Evolutionary conservation across 2,329 filamentous ascomycete genomes (phyloP), one percentile per base, ranked within the genome.

Genomic region (Fusarium luffae): DNA sequence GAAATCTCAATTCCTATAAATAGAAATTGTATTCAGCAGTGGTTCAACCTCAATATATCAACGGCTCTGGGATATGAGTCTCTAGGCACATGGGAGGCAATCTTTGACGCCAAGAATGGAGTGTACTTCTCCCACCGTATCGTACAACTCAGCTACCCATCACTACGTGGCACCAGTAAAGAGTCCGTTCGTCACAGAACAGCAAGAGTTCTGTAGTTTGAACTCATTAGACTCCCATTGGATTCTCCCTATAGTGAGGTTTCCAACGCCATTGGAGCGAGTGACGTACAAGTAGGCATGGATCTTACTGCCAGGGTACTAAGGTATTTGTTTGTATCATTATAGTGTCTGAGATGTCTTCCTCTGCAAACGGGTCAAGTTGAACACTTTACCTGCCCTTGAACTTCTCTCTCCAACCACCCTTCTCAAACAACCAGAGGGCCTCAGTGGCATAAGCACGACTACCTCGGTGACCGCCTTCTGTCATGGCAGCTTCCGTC

Each of bases 391-490:
- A 51, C 82, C 85, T 80, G 81, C 88, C 88, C 81, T 84, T 85
- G 81, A 82, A 85, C 80, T 78, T 87, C 83, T 82, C 90, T 81
- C 77, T 92, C 92, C 85, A 92, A 76, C 85, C 92, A 70, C 93
- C 93, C 78, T 88, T 89, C 76, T 89, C 86, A 71, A 86, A 94
- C 66, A 97, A 79, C 94, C 95, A 98, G 18, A 98, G 82, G 2
- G 94, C 94, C 79, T 98, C 95, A 5, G 92, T 90, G 13, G 95
- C 94, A 84, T 94, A 97, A 1, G 92, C 91, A 74, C 90, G 88
- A 51, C 93, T 93, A 60, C 93, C 95, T 63, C 92, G 83, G 83
- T 98, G 94, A 0, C 90, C 90, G 28, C 84, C 81, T 37, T 89
- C 89, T 63, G 85, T 86, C 54, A 89, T 88, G 41, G 93, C 93